phyloP scores from a whole-genome alignment of 495 filamentous ascomycete species.

The Penicillium crystallinum region DNA sequence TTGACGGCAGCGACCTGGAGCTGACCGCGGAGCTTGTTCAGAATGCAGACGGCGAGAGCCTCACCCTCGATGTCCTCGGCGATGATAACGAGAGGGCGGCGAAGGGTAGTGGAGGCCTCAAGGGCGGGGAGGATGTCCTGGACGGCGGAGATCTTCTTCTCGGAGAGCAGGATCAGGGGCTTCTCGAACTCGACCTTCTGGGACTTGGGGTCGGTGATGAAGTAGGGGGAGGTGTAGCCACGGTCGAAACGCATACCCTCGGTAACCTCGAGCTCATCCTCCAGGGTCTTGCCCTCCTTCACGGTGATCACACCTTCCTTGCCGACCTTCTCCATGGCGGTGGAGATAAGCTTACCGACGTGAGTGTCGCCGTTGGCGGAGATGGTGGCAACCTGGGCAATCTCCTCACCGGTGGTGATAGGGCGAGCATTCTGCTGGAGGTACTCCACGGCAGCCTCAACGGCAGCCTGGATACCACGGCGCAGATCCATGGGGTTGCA shows the following conservation, averaged over 20 bases:
- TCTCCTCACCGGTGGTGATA: slow-evolving; percentile 95
- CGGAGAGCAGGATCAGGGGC: slow-evolving; percentile 93
- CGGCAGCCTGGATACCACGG: slow-evolving; percentile 92
- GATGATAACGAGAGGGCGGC: slow-evolving; percentile 95
- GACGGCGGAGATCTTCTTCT: slow-evolving; percentile 99
- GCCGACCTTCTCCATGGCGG: slow-evolving; percentile 98
- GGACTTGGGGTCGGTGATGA: slow-evolving; percentile 98
- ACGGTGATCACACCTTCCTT: slow-evolving; percentile 99
- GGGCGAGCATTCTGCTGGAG: slow-evolving; percentile 90
- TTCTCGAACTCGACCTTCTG: slow-evolving; percentile 99
- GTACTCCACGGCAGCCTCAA: slow-evolving; percentile 90
- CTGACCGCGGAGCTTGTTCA: slow-evolving; percentile 99
- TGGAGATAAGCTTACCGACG: slow-evolving; percentile 92
- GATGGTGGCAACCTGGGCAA: slow-evolving; percentile 97
- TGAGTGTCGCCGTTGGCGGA: slow-evolving; percentile 94
- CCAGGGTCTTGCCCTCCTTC: slow-evolving; percentile 98
- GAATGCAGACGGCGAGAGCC: slow-evolving; percentile 95
- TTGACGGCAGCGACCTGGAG: slow-evolving; percentile 98
- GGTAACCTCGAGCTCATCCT: slow-evolving; percentile 96
- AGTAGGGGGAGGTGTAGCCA: slow-evolving; percentile 97
- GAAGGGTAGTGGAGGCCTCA: slow-evolving; percentile 90
- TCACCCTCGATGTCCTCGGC: slow-evolving; percentile 99
- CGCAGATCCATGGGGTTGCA: slow-evolving; percentile 99
- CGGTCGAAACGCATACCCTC: slow-evolving; percentile 99
- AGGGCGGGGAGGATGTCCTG: slow-evolving; percentile 98